Evolutionary conservation across 352 stramenopile species (phyloP), one percentile per base, ranked within the genome.

Genomic region (Pythium dissotocum): DNA sequence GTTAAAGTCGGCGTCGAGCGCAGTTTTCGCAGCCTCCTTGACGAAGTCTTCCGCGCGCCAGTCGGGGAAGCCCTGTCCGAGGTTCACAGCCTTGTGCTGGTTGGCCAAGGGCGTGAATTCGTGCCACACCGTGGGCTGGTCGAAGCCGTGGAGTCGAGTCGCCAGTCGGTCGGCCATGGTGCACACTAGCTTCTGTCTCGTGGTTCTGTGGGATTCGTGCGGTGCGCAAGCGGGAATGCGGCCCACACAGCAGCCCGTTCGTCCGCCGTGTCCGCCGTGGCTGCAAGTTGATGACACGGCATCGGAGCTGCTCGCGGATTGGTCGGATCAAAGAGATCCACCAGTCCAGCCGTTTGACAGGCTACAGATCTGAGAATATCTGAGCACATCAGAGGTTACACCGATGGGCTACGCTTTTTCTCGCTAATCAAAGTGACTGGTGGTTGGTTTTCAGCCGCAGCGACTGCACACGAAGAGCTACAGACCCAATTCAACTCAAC

Each of bases 31-130:
- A 57, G 92, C 96, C 32, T 95, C 87, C 63, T 98, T 97, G 56
- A 98, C 81, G 65, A 99, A 99, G 24, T 92, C 79, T 60, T 97
- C 88, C 69, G 91, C 98, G 51, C 79, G 88, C 97, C 97, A 99
- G 75, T 97, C 85, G 9, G 85, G 82, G 76, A 99, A 99, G 28
- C 95, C 95, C 76, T 98, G 95, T 0, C 87, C 91, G 28, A 98
- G 77, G 75, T 98, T 98, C n/a, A 98, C 80, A 26, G 92, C 90
- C 58, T 88, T 68, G 71, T 97, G 79, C 75, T 97, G 69, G 48
- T 88, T 75, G 13, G 93, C 89, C 30, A 98, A 76, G 56, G 91
- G 85, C 38, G 91, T 98, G 79, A 97, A 94, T 72, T 93, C 85
- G 64, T 94, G 85, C 87, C 87, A 94, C 54, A 94, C 87, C 18